Percentiles rank a stretch among this genome's conserved stretches.
Evolutionary conservation across 768 basidiomycete genomes (phyloP).

Genomic region (Lentinula detonsa): DNA sequence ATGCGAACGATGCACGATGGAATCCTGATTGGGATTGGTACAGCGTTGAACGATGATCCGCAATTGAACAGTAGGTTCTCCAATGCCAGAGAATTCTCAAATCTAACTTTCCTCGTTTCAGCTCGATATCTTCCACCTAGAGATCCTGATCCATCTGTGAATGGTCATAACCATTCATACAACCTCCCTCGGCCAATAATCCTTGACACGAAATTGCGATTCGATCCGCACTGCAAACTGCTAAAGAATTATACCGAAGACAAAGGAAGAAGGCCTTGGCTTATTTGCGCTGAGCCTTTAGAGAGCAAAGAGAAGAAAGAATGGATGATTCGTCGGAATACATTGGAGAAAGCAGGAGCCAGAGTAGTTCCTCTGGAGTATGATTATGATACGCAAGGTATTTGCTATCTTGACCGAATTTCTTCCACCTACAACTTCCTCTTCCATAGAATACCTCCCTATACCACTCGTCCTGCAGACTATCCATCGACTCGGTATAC

Average conservation of each 20-base stretch:
- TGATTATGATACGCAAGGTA: background rate
- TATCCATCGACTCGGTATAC: constrained; percentile 52
- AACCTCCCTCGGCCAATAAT: constrained; percentile 77
- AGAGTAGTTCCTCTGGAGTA: constrained; percentile 46
- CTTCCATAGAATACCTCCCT: constrained; percentile 29
- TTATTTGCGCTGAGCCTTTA: constrained; percentile 43
- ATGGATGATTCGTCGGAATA: constrained; percentile 28
- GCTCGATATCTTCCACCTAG: constrained; percentile 51
- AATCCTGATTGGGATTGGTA: constrained; percentile 88
- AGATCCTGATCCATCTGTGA: constrained; percentile 16
- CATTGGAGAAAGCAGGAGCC: constrained; percentile 63
- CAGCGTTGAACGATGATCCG: constrained; percentile 87
- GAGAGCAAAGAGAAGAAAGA: constrained; percentile 11
- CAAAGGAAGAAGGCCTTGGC: constrained; percentile 64
- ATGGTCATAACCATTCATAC: constrained; percentile 22
- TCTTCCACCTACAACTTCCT: background rate
- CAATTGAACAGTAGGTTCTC: constrained; percentile 72
- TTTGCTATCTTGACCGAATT: background rate
- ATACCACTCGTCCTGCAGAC: constrained; percentile 43
- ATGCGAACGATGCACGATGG: constrained; percentile 90
- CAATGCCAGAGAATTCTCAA: background rate
- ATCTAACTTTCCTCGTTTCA: constrained; percentile 16
- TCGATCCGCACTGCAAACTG: constrained; percentile 63
- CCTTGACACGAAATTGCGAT: constrained; percentile 70
- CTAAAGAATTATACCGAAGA: constrained; percentile 56